These are phyloP conservation scores for Xanthoconium separans DNA, from an alignment of 1,284 basidiomycete genomes.

Conservation along the genomic window DNA sequence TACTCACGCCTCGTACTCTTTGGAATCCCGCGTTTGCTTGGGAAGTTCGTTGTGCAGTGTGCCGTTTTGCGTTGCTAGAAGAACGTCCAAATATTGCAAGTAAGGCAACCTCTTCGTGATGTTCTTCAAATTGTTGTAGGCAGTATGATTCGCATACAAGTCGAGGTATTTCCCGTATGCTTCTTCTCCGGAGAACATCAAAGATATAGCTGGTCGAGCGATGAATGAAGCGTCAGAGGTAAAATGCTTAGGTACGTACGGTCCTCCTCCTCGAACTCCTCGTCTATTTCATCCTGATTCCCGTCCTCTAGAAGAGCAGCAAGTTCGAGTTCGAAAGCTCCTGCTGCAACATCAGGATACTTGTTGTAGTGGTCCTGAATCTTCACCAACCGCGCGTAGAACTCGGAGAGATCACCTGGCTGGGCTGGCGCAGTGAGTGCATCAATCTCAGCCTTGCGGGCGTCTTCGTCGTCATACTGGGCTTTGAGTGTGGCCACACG, in stretches of 20 bases:
- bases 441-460: constrained; percentile 60
- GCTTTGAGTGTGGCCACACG: constrained; percentile 65
- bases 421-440: constrained; percentile 55
- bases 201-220: constrained; percentile 66
- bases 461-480: constrained; percentile 74
- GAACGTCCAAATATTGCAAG: constrained; percentile 87
- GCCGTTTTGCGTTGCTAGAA: constrained; percentile 59
- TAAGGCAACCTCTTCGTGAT: constrained; percentile 81
- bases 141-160: constrained; percentile 84
- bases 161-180: constrained; percentile 94
- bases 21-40: constrained; percentile 67
- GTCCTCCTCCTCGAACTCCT: constrained; percentile 77
- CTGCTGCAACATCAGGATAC: constrained; percentile 86
- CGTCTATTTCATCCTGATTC: constrained; percentile 64
- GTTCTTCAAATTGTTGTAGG: constrained; percentile 88
- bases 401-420: constrained; percentile 83
- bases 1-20: constrained; percentile 81
- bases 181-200: constrained; percentile 95
- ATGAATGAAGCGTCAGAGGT: constrained; percentile 12
- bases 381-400: constrained; percentile 91
- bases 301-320: constrained; percentile 76
- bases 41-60: constrained; percentile 70
- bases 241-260: constrained; percentile 48
- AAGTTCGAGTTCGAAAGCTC: constrained; percentile 79
- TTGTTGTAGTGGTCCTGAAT: constrained; percentile 95